Evolutionary conservation across 2,329 filamentous ascomycete genomes (phyloP), one percentile per base, ranked within the genome.

Genomic region (Cladophialophora immunda): DNA sequence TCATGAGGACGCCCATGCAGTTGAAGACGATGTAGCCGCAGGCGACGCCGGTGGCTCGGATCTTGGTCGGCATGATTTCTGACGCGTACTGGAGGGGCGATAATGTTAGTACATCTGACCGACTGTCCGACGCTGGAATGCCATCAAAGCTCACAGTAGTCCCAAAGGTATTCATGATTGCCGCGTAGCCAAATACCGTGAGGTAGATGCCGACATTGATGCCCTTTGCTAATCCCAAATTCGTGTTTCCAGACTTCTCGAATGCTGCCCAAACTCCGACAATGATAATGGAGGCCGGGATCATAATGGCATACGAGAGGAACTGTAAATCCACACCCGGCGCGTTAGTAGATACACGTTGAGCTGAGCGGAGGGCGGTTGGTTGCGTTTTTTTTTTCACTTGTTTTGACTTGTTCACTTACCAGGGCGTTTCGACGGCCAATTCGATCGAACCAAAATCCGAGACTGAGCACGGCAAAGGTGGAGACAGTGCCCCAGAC

Each of bases 11-110:
- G 4, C 38, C 55, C 54, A 67, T 56, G 15, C 19, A 30, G 34
- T 64, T 67, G 65, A 59, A 67, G 0, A 57, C 47, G 1, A 56
- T 8, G 34, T 55, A 60, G n/a, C 60, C 61, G 6, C 8, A 7
- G 17, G 65, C 65, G 2, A 64, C 55, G 1, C 65, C 65, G 1
- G 27, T 36, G 15, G 61, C 54, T n/a, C 65, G 60, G 65, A 67
- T 61, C 30, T 55, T 41, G 41, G 65, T 64, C 13, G 65, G 65
- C 65, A 64, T 55, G 38, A 67, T 67, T 27, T 67, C 65, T n/a
- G 60, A 56, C 15, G 56, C 32, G 34, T 67, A 67, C 58, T 61
- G 30, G 41, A 47, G 22, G 3, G 9, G 11, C 1, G 17, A 36
- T 22, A n/a, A 1, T 3, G 30, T 57, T 13, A 54, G 45, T n/a